These are phyloP conservation scores for Cryomyces minteri DNA, from an alignment of 495 filamentous ascomycete species.

Conservation along the genomic window DNA sequence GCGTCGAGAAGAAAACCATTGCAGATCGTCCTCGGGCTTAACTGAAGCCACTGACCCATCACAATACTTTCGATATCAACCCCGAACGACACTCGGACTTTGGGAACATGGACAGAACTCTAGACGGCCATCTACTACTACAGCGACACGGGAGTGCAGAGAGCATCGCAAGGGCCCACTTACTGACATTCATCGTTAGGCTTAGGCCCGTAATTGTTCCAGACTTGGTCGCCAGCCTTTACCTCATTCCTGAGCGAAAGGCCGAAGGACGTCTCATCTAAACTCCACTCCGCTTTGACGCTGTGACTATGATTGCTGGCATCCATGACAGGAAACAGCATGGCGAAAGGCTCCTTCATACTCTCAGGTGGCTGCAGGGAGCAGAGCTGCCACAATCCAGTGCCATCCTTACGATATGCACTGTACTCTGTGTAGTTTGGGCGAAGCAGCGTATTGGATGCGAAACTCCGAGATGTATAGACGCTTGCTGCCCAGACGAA, in stretches of 20 bases:
- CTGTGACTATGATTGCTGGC: constrained; percentile 38
- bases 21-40: too few relatives aligned
- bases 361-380: constrained; percentile 23
- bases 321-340: constrained; percentile 44
- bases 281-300: constrained; percentile 42
- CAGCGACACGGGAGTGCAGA: too few relatives aligned
- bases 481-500: constrained; percentile 49
- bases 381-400: too few relatives aligned
- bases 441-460: constrained; percentile 13
- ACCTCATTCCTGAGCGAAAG: constrained; percentile 30
- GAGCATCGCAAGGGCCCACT: too few relatives aligned
- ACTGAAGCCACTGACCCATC: too few relatives aligned
- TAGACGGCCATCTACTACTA: too few relatives aligned
- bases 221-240: constrained; percentile 33
- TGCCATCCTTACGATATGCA: too few relatives aligned
- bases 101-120: too few relatives aligned
- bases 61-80: too few relatives aligned
- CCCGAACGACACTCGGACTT: too few relatives aligned
- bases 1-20: too few relatives aligned
- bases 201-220: constrained; percentile 52
- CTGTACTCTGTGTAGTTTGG: too few relatives aligned
- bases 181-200: constrained; percentile 45
- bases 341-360: constrained; percentile 20
- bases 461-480: constrained; percentile 36
- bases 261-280: constrained; percentile 25